Evolutionary conservation across 176 grass and related monocot genomes (phyloP).

Genomic region (Zoysia japonica): DNA sequence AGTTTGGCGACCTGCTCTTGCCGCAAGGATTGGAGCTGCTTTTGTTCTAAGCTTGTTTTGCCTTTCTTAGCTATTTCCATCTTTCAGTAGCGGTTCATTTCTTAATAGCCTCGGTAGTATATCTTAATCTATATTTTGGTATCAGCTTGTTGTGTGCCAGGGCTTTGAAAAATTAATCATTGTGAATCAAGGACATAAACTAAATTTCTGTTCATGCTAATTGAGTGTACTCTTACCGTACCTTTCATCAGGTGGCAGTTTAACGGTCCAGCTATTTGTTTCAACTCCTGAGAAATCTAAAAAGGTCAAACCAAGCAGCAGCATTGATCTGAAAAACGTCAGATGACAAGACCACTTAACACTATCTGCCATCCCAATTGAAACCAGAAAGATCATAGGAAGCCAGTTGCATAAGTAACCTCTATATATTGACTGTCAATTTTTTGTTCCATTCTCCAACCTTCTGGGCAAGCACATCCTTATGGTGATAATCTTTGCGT

Average conservation of each 20-base stretch:
- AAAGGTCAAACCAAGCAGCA: slow-evolving; percentile 21
- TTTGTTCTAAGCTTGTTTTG: slow-evolving; percentile 67
- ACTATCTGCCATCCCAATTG: slow-evolving; percentile 60
- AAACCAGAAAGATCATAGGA: slow-evolving; percentile 65
- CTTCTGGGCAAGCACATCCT: background rate
- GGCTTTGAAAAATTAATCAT: background rate
- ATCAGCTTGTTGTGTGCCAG: background rate
- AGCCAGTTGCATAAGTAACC: slow-evolving; percentile 67
- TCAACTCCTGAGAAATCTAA: slow-evolving; percentile 54
- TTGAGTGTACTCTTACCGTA: background rate
- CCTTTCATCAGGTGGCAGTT: slow-evolving; percentile 68
- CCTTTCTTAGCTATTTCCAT: background rate
- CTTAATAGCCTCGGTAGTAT: background rate
- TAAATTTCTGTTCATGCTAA: slow-evolving; percentile 13
- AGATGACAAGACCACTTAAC: slow-evolving; percentile 60
- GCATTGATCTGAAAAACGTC: slow-evolving; percentile 28
- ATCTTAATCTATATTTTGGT: slow-evolving; percentile 1
- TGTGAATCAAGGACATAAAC: background rate
- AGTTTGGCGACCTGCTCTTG: slow-evolving; percentile 80
- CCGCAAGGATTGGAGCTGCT: slow-evolving; percentile 78
- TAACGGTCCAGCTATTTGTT: slow-evolving; percentile 76
- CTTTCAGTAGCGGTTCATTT: background rate
- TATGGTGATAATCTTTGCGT: background rate
- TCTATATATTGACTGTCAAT: slow-evolving; percentile 9
- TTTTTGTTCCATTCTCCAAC: background rate